Evolutionary conservation across 345 rosid species (phyloP), one percentile per base, ranked within the genome.

Genomic region (Fremontodendron californicum): DNA sequence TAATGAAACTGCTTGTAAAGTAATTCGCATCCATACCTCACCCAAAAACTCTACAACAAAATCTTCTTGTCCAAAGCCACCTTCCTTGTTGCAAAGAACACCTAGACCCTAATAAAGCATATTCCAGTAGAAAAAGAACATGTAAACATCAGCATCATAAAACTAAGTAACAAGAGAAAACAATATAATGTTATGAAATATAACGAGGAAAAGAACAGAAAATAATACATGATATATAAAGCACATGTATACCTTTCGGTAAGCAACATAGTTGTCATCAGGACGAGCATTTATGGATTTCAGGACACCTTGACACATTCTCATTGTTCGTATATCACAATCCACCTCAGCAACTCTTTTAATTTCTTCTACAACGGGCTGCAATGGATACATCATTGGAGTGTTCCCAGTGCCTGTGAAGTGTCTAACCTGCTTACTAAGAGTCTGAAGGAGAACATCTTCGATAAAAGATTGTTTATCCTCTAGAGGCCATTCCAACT

Each of bases 21-120:
- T 81, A 68, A 77, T 77, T 71, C 45, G 69, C 67, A 83, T 67
- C 80, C 83, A 71, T 84, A 96, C 99, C 99, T 96, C 99, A 86
- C 99, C 99, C 82, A 96, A 81, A 86, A 96, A 96, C 83, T 96
- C 98, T 80, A 96, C 98, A 86, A 96, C 94, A 83, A 96, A 96
- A 82, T 96, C 99, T n/a, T 96, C 98, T 57, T 81, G 88, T 76
- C 85, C 93, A 84, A 96, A 96, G 74, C 99, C 99, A 83, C 90
- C 91, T 85, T 87, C 87, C 85, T 94, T 96, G 87, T 92, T 88
- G 90, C 99, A 96, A 81, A 96, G 97, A 82, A 96, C 99, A 58
- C 99, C 99, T 71, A 96, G 97, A 49, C 99, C 99, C 99, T 96
- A 78, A 60, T 70, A 65, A 78, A 39, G 64, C 78, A 85, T 48